Conservation (phyloP, 805 yeast species). For the Lipomyces orientalis region DNA sequence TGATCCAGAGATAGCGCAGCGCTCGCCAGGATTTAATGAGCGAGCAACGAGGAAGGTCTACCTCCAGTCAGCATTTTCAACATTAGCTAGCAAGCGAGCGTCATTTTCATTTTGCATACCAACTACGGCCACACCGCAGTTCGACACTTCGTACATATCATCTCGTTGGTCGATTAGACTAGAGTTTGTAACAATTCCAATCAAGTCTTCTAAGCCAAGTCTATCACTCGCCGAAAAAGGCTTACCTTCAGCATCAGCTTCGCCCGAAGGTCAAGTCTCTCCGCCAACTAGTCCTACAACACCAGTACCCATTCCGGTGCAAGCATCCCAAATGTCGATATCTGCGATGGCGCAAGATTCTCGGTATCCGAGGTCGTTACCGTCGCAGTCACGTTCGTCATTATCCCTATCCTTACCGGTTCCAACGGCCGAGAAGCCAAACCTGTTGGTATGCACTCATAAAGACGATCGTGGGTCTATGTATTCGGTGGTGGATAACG, state of each 20-base stretch:
- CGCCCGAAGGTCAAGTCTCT: neutral
- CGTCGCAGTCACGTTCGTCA: neutral
- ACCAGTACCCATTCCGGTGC: constrained; percentile 1
- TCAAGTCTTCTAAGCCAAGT: neutral
- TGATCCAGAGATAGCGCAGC: constrained; percentile 40
- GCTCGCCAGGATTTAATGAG: constrained; percentile 37
- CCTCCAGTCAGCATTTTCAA: constrained; percentile 39
- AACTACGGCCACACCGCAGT: constrained; percentile 46
- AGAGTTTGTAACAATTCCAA: constrained; percentile 42
- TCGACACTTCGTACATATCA: constrained; percentile 43
- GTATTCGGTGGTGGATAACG: constrained; percentile 30
- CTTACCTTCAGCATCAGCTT: neutral
- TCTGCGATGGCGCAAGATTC: constrained; percentile 6
- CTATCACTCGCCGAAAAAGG: neutral
- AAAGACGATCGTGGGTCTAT: constrained; percentile 37
- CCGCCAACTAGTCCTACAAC: constrained; percentile 12
- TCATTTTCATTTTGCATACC: constrained; percentile 45
- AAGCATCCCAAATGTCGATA: constrained; percentile 1
- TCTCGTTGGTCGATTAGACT: constrained; percentile 45
- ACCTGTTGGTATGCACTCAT: constrained; percentile 48
- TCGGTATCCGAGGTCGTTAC: constrained; percentile 1
- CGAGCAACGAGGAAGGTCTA: constrained; percentile 41
- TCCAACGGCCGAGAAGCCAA: constrained; percentile 12
- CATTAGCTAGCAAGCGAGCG: constrained; percentile 37
- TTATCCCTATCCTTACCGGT: neutral